Base-by-base conservation (phyloP, 2,329 filamentous ascomycete genomes). In the Colletotrichum sublineola region DNA sequence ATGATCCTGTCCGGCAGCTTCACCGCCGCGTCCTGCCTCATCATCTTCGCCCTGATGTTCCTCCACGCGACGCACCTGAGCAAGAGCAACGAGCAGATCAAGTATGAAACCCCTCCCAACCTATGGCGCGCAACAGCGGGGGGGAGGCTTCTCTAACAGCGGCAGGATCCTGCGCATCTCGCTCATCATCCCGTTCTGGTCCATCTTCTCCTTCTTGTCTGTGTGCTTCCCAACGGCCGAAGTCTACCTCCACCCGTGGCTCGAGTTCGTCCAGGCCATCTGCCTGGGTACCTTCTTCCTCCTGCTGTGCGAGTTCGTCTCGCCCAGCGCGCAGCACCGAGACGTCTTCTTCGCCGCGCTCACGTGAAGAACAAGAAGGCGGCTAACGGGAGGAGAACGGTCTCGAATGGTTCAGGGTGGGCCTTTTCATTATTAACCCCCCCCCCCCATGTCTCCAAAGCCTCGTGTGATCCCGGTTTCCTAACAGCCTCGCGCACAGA, bases 281-380 rank as follows among this genome's bases (percentile, higher is more conserved):
- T 82, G 83, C 12, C 75, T 87, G 1, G 80, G 79, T n/a, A 78
- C 79, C 14, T 86, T 86, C 75, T 84, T 85, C 73, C 77, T 86
- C 12, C 79, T 86, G 38, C 77, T 86, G 50, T 84, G 81, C 74
- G 82, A 83, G 56, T 85, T 81, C 61, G 76, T 86, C 5, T 81
- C 78, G 7, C 80, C 82, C 3, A 79, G 80, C 57, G 75, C 80
- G 20, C 69, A 76, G 14, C 77, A 77, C 29, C 78, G 81, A 9
- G 79, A 80, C 11, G 74, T 79, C 31, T 84, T 83, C 75, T 82
- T 85, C 67, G 75, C 79, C 5, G 79, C 79, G 7, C 74, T 84
- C 4, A 77, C 77, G 38, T 80, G 11, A 78, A 74, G 12, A 76
- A 75, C 61, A 78, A 77, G 62, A 80, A 78, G 60, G 68, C 65